phyloP scores from a whole-genome alignment of 768 basidiomycete genomes.

The Leccinum olivaceopallidum region DNA sequence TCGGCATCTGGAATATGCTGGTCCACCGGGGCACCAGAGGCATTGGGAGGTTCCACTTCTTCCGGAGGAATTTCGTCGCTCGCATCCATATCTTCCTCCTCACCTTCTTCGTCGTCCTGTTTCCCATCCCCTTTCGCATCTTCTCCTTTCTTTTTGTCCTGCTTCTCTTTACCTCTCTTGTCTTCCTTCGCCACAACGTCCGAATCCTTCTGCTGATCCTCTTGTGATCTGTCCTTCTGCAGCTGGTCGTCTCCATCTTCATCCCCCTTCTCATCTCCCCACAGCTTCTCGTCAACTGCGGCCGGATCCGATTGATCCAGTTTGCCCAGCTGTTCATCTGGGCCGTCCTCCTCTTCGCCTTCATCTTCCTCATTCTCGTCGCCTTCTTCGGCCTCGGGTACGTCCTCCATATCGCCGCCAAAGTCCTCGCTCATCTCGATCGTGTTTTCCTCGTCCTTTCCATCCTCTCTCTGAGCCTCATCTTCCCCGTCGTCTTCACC shows the following conservation, averaged over 20 bases:
- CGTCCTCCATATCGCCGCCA: slow-evolving; percentile 82
- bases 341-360: slow-evolving; percentile 49
- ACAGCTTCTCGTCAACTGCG: slow-evolving; percentile 93
- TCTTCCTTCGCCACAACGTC: slow-evolving; percentile 84
- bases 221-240: slow-evolving; percentile 59
- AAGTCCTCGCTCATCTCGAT: slow-evolving; percentile 93
- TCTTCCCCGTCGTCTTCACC: slow-evolving; percentile 52
- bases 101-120: slow-evolving; percentile 30
- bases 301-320: slow-evolving; percentile 82
- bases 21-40: slow-evolving; percentile 69
- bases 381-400: slow-evolving; percentile 54
- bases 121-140: slow-evolving; percentile 29
- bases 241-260: slow-evolving; percentile 54
- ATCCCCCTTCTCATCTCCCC: slow-evolving; percentile 81
- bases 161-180: slow-evolving; percentile 35
- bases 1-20: slow-evolving; percentile 77
- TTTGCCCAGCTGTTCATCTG: slow-evolving; percentile 83
- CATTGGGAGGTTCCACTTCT: slow-evolving; percentile 46
- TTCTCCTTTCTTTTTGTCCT: slow-evolving; percentile 36
- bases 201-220: slow-evolving; percentile 45
- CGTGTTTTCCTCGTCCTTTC: slow-evolving; percentile 66
- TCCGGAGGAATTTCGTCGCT: slow-evolving; percentile 39
- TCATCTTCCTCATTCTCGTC: slow-evolving; percentile 49
- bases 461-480: slow-evolving; percentile 36
- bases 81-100: slow-evolving; percentile 24